Evolutionary conservation across 768 basidiomycete species (phyloP).

Genomic region (Termitomyces heimii): DNA sequence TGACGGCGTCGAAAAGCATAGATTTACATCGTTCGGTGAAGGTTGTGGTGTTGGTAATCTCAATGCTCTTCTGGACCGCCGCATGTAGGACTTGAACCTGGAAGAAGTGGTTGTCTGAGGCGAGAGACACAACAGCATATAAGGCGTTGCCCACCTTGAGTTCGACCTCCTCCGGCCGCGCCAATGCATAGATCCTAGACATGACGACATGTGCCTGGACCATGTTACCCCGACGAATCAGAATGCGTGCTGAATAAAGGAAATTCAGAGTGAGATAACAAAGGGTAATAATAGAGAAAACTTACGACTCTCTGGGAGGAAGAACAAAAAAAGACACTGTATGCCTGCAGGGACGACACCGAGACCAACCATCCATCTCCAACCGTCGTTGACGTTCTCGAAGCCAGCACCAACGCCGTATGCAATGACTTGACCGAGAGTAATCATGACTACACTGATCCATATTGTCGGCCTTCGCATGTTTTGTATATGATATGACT

Average conservation of each 20-base stretch:
- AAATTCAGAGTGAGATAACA: background rate
- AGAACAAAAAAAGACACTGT: slow-evolving; percentile 53
- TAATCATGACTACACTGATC: slow-evolving; percentile 66
- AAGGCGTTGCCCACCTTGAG: slow-evolving; percentile 39
- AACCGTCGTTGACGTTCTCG: slow-evolving; percentile 51
- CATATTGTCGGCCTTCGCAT: background rate
- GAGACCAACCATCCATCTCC: slow-evolving; percentile 83
- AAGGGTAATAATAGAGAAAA: slow-evolving; percentile 1
- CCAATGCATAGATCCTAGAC: slow-evolving; percentile 62
- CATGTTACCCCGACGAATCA: slow-evolving; percentile 50
- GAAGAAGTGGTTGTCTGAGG: too few relatives aligned
- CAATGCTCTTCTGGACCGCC: slow-evolving; percentile 55
- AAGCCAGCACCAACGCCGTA: slow-evolving; percentile 72
- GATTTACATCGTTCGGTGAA: slow-evolving; percentile 49
- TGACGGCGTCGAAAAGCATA: slow-evolving; percentile 49
- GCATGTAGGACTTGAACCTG: slow-evolving; percentile 55
- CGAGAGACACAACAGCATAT: background rate
- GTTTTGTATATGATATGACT: slow-evolving; percentile 1
- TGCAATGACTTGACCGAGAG: slow-evolving; percentile 73
- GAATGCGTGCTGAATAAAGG: slow-evolving; percentile 39
- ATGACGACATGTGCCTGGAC: slow-evolving; percentile 50
- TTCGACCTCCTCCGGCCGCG: slow-evolving; percentile 58
- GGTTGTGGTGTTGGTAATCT: slow-evolving; percentile 57
- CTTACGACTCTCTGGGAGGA: slow-evolving; percentile 77
- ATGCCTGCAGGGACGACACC: slow-evolving; percentile 64